A percentile compares a stretch with the other conserved stretches of the same genome.
Evolutionary conservation across 805 yeast genomes (phyloP).

Genomic region (Kuraishia cidri): DNA sequence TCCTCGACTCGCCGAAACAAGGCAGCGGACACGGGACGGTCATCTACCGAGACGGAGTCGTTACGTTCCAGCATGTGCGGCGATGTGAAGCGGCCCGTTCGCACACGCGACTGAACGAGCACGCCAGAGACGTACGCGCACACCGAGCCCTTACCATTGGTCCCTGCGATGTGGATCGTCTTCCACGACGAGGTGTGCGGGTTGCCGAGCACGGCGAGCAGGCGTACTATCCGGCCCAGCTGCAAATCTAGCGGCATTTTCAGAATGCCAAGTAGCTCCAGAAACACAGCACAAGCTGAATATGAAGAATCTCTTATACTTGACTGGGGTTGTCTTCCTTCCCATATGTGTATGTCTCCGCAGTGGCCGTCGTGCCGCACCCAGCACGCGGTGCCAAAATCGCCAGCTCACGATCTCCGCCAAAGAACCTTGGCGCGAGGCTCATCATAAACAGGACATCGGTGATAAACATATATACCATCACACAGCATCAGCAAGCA

Average conservation of each 20-base stretch:
- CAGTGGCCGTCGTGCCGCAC: no score
- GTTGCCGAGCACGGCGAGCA: conserved; percentile 46
- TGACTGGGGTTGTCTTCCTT: no score
- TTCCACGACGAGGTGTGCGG: conserved; percentile 54
- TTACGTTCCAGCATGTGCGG: conserved; percentile 73
- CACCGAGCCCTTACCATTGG: conserved; percentile 95
- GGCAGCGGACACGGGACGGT: conserved; percentile 36
- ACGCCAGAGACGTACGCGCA: conserved; percentile 72
- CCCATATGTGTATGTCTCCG: no score
- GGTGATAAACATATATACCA: no score
- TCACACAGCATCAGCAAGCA: no score
- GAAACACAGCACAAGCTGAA: no score
- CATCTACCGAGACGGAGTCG: conserved; percentile 69
- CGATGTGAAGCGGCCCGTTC: conserved; percentile 77
- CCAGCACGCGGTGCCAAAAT: no score
- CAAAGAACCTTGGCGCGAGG: no score
- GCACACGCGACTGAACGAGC: conserved; percentile 34
- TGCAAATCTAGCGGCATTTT: conserved; percentile 52
- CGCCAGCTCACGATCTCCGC: no score
- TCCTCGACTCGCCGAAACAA: conserved; percentile 36
- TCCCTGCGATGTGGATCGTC: conserved; percentile 90
- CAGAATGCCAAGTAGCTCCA: no score
- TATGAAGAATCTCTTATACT: no score
- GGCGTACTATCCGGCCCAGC: conserved; percentile 34
- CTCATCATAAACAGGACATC: no score